A percentile compares a stretch with the other conserved stretches of the same genome.
These are phyloP conservation scores for Yamadazyma songkhlaensis DNA, from an alignment of 1,139 yeast species.

Conservation along the genomic window DNA sequence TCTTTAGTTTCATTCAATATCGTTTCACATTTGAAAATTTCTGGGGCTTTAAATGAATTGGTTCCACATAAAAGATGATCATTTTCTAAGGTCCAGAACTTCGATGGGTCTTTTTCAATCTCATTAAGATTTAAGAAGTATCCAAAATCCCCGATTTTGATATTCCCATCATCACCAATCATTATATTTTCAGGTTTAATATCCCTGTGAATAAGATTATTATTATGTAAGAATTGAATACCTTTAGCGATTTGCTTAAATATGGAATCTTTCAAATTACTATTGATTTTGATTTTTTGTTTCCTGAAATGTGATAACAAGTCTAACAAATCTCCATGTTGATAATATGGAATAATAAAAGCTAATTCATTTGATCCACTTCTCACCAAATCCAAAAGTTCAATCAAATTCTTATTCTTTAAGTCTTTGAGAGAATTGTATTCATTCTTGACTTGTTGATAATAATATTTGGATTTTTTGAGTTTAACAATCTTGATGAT, in stretches of 20 bases:
- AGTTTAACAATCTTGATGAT: constrained; percentile 32
- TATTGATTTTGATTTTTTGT: constrained; percentile 24
- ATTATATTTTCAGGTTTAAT: constrained; percentile 55
- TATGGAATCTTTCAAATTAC: constrained; percentile 41
- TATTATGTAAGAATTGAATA: constrained; percentile 42
- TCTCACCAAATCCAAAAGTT: constrained; percentile 23
- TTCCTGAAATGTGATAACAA: constrained; percentile 37
- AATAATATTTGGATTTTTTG: constrained; percentile 12
- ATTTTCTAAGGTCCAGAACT: constrained; percentile 17
- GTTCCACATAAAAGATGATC: constrained; percentile 46
- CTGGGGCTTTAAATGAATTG: constrained; percentile 55
- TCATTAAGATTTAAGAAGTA: constrained; percentile 37
- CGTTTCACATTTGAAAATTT: constrained; percentile 33
- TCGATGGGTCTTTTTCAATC: constrained; percentile 9
- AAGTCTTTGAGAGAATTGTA: constrained; percentile 26
- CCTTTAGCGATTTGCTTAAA: constrained; percentile 49
- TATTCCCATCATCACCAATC: constrained; percentile 41
- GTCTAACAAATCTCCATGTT: constrained; percentile 48
- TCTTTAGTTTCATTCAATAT: constrained; percentile 11
- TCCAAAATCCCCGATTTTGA: constrained; percentile 53
- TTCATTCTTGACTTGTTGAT: constrained; percentile 28
- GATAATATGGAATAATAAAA: constrained; percentile 41
- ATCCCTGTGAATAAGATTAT: constrained; percentile 49
- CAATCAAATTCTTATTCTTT: constrained; percentile 29
- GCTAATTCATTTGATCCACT: constrained; percentile 18